A percentile compares a stretch with the other conserved stretches of the same genome.
Conservation (phyloP, 805 yeast genomes). For the Saccharomycopsis fibuligera region DNA sequence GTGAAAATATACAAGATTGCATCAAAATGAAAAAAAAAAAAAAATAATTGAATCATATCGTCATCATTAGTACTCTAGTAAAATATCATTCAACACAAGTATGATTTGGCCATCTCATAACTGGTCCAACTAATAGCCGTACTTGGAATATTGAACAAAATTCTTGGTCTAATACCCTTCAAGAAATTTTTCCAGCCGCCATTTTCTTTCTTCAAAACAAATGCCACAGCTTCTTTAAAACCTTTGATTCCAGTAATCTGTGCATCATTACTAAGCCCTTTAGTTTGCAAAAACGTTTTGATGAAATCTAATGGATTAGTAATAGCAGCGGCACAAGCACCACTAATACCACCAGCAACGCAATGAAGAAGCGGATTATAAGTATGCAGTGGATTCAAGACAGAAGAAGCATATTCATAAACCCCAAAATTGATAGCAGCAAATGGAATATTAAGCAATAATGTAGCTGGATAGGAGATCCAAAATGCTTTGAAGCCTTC, state of each 20-base stretch:
- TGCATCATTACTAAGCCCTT: slow-evolving; percentile 12
- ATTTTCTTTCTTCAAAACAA: slow-evolving; percentile 9
- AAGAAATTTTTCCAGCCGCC: slow-evolving; percentile 62
- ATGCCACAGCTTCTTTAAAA: slow-evolving; percentile 4
- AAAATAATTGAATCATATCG: no score
- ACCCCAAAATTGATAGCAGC: slow-evolving; percentile 91
- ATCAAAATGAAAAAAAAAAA: no score
- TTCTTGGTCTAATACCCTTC: slow-evolving; percentile 86
- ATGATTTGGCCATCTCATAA: slow-evolving; percentile 90
- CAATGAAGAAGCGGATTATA: slow-evolving; percentile 92
- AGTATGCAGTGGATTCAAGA: slow-evolving; percentile 67
- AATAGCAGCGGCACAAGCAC: slow-evolving; percentile 90
- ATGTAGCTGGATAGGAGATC: slow-evolving; percentile 89
- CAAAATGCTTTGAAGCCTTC: slow-evolving; percentile 82
- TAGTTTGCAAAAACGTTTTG: slow-evolving; percentile 83
- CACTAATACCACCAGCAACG: slow-evolving; percentile 87
- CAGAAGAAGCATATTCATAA: slow-evolving; percentile 75
- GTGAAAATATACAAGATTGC: no score
- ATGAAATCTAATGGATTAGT: slow-evolving; percentile 94
- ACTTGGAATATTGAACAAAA: slow-evolving; percentile 87
- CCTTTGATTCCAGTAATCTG: slow-evolving; percentile 4
- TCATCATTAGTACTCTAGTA: no score
- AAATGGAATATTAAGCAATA: slow-evolving; percentile 88
- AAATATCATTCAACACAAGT: slow-evolving; percentile 34
- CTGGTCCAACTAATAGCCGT: slow-evolving; percentile 98